Evolutionary conservation across 2,329 filamentous ascomycete species (phyloP), one percentile per base, ranked within the genome.

Genomic region (Sporothrix globosa): DNA sequence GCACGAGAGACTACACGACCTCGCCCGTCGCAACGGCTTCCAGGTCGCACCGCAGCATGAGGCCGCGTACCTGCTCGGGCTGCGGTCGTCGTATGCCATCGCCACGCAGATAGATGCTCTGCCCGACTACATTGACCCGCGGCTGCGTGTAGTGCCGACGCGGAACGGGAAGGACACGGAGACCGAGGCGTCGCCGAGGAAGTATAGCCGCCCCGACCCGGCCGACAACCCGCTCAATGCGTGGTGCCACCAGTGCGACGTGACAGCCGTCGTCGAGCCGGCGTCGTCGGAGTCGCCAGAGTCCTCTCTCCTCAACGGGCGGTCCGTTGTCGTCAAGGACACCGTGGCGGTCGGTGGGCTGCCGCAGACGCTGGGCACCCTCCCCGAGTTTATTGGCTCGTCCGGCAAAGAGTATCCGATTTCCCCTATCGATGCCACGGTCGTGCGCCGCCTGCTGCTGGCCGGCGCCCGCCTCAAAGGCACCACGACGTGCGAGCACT

Each of bases 301-400:
- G 11, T 27, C 61, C 0, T 30, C 21, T 2, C 87, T 87, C 0
- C 81, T 94, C 0, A 90, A 92, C 73, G 92, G 91, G 13, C 85
- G 93, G 0, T 90, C 91, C 0, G 86, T 92, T 2, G 90, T 87
- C 0, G 84, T 93, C 63, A 94, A 94, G 79, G 91, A 94, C 75
- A 91, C 93, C 76, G 86, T 91, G 52, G 88, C 93, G 76, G 79
- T 95, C 13, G 86, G 87, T 13, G 92, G 91, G 1, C 86, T 30
- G 81, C 83, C 65, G 81, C 87, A 73, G 85, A 90, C 76, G 88
- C 87, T 74, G 50, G 75, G 75, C 75, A 88, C 84, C 1, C 79
- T 83, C 4, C 77, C 82, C 13, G 80, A 80, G 13, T 73, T 75
- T 0, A 76, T 84, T 14, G 11, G 19, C 0, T 77, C 77, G 4